phyloP scores from a whole-genome alignment of 805 yeast genomes.

The Myxozyma neotropica region DNA sequence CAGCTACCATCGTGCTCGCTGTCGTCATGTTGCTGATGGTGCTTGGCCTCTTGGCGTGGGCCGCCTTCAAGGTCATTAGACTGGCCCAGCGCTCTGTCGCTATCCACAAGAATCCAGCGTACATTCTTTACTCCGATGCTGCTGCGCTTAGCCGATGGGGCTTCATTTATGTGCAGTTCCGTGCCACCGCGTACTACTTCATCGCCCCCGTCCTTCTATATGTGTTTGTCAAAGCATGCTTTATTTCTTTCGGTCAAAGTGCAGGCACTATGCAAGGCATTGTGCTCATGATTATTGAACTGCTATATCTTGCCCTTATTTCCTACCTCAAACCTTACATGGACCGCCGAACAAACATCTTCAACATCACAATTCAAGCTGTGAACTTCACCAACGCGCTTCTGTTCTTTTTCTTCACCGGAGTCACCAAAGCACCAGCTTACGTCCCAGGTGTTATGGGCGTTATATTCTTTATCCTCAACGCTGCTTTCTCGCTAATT shows the following conservation, averaged over 20 bases:
- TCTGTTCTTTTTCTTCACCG: constrained; percentile 86
- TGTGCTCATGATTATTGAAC: constrained; percentile 72
- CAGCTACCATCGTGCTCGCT: constrained; percentile 81
- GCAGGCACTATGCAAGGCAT: constrained; percentile 83
- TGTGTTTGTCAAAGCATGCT: constrained; percentile 70
- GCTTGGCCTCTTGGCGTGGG: constrained; percentile 64
- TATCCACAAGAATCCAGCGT: constrained; percentile 88
- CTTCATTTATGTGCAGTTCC: constrained; percentile 85
- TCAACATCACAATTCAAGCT: constrained; percentile 82
- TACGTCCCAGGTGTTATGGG: constrained; percentile 93
- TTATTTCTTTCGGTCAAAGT: constrained; percentile 82
- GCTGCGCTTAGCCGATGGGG: constrained; percentile 84
- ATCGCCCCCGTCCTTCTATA: constrained; percentile 65
- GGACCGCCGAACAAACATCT: constrained; percentile 93
- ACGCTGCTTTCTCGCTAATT: constrained; percentile 84
- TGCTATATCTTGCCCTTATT: constrained; percentile 63
- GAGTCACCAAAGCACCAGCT: constrained; percentile 73
- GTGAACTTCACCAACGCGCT: constrained; percentile 80
- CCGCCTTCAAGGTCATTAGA: constrained; percentile 70
- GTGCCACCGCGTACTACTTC: constrained; percentile 87
- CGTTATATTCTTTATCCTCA: constrained; percentile 81
- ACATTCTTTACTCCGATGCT: constrained; percentile 81
- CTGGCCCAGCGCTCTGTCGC: constrained; percentile 71
- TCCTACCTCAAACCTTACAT: constrained; percentile 83
- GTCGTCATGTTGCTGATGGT: constrained; percentile 64